These are phyloP conservation scores for Dentipellis sp. DNA, from an alignment of 768 basidiomycete species.

Conservation along the genomic window DNA sequence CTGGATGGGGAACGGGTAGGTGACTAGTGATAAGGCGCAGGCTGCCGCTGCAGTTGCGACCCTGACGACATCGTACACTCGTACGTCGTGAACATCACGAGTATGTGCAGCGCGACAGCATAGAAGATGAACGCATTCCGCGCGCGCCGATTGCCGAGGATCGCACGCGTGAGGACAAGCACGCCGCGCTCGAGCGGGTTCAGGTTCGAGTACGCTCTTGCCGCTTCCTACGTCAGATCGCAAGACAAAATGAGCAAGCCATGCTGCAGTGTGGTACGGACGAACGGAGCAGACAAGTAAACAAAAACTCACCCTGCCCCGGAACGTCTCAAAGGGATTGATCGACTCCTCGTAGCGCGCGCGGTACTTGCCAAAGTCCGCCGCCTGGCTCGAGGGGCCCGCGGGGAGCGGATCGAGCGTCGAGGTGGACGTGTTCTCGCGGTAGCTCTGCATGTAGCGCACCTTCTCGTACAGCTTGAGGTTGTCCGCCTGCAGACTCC, in stretches of 20 bases:
- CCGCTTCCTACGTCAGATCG: slow-evolving; percentile 62
- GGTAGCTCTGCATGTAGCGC: slow-evolving; percentile 95
- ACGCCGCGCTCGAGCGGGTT: slow-evolving; percentile 89
- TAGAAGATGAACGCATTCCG: slow-evolving; percentile 86
- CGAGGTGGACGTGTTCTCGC: slow-evolving; percentile 54
- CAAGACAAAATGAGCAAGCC: neutral
- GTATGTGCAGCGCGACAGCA: slow-evolving; percentile 67
- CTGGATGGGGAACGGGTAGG: neutral
- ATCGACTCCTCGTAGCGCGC: slow-evolving; percentile 92
- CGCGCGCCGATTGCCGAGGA: slow-evolving; percentile 86
- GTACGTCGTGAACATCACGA: slow-evolving; percentile 73
- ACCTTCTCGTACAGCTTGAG: slow-evolving; percentile 98
- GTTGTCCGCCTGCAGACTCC: slow-evolving; percentile 88
- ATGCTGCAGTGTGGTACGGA: too few species aligned
- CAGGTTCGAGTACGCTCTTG: slow-evolving; percentile 83
- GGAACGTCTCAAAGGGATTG: slow-evolving; percentile 98
- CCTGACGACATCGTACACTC: slow-evolving; percentile 54
- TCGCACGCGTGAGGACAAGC: slow-evolving; percentile 72
- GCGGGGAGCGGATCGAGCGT: slow-evolving; percentile 61
- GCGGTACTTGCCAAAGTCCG: slow-evolving; percentile 81
- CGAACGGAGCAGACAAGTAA: neutral
- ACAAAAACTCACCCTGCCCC: slow-evolving; percentile 66
- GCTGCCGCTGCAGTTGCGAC: slow-evolving; percentile 41
- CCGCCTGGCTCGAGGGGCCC: slow-evolving; percentile 21
- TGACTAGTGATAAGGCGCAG: slow-evolving; percentile 32